A percentile compares a stretch with the other conserved stretches of the same genome.
Conservation (phyloP, 83 land plant species). For the Diphasiastrum complanatum region DNA sequence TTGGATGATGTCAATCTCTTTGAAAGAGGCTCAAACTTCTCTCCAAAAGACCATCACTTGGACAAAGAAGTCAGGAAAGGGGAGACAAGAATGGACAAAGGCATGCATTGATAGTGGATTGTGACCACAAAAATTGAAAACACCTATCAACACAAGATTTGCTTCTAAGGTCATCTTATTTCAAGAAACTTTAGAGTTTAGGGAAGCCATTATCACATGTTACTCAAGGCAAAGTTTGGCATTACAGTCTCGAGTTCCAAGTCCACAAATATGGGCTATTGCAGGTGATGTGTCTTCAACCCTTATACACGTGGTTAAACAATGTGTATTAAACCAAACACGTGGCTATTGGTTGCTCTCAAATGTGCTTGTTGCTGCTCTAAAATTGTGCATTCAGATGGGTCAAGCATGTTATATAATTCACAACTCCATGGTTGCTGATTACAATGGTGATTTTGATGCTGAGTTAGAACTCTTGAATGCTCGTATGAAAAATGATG, state of each 20-base stretch:
- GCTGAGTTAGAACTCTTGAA: too few species aligned
- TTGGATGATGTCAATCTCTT: neutral
- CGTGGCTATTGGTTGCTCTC: neutral
- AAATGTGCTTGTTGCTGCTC: neutral
- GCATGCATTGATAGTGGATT: neutral
- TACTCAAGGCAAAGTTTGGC: neutral
- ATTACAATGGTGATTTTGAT: too few species aligned
- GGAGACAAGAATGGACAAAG: too few species aligned
- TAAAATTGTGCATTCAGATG: too few species aligned
- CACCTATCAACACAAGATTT: too few species aligned
- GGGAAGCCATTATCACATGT: conserved; percentile 4
- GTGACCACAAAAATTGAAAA: neutral
- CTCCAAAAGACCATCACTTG: too few species aligned
- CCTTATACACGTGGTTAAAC: neutral
- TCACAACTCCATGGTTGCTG: too few species aligned
- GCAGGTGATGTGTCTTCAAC: neutral
- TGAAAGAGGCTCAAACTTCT: neutral
- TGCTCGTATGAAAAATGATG: too few species aligned
- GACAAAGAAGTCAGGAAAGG: too few species aligned
- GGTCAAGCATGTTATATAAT: too few species aligned
- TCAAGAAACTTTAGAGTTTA: conserved; percentile 6
- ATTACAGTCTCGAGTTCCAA: neutral
- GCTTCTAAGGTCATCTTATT: too few species aligned
- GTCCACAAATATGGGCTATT: conserved; percentile 1
- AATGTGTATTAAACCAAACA: neutral